Evolutionary conservation across 805 yeast genomes (phyloP).

Genomic region (Hanseniaspora meyeri): DNA sequence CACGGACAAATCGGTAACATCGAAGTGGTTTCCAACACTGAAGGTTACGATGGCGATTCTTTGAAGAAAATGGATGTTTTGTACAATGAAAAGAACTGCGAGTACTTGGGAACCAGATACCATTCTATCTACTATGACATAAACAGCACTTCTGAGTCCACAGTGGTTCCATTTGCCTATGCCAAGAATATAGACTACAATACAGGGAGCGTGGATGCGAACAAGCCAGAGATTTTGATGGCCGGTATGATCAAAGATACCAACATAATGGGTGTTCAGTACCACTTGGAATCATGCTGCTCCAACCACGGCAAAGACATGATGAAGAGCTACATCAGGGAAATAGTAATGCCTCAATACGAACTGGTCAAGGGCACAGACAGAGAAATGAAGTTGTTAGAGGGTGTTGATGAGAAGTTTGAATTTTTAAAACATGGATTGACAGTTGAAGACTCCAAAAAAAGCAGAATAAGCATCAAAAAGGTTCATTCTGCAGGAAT

Average conservation of each 20-base stretch:
- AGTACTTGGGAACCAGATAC: constrained; percentile 66
- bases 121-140: constrained; percentile 42
- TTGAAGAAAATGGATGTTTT: constrained; percentile 17
- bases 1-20: constrained; percentile 78
- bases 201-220: constrained; percentile 1
- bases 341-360: constrained; percentile 2
- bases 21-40: constrained; percentile 5
- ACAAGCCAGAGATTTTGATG: constrained; percentile 48
- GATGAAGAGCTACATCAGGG: constrained; percentile 41
- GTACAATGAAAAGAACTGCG: neutral
- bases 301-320: constrained; percentile 53
- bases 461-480: neutral
- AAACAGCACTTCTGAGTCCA: constrained; percentile 16
- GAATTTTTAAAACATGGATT: neutral
- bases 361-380: neutral
- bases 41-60: neutral
- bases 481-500: neutral
- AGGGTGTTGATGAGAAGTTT: neutral
- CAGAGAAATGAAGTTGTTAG: neutral
- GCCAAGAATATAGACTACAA: constrained; percentile 29
- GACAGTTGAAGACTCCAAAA: neutral
- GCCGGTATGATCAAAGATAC: constrained; percentile 48
- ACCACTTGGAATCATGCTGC: constrained; percentile 92
- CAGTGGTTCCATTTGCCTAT: constrained; percentile 45
- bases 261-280: constrained; percentile 90